Base-by-base conservation (phyloP, 371 early-diverging fungal species). In the Mucor sp. region DNA sequence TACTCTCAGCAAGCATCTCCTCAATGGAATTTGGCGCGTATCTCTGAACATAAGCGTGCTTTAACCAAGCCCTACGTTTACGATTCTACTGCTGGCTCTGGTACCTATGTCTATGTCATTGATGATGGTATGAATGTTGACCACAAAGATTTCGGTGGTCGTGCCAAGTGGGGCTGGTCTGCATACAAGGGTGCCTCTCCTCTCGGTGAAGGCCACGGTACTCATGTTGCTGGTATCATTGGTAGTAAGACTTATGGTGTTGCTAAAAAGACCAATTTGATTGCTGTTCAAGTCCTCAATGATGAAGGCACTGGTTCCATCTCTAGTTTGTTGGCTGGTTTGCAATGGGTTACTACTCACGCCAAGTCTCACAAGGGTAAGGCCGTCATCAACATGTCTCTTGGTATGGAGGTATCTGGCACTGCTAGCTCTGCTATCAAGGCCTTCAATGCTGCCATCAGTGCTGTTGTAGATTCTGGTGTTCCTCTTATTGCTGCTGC, bases 101-200 rank as follows among this genome's bases (percentile, higher is more conserved):
- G 76, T 43, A 81, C 84, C 15, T 81, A 77, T n/a, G 85, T 83
- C 47, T 90, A 88, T 70, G 85, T 93, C 6, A 66, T 93, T 35
- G 93, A 93, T 70, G 90, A 92, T 8, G 93, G 93, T 48, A 80
- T 93, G 39, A 76, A 87, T 70, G 75, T 85, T 27, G 73, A 85
- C 6, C 97, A 97, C 74, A 84, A 75, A 15, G 97, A 97, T 68
- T 94, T 97, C 75, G 90, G 89, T 67, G 96, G 95, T 56, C 87
- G 96, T 12, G 91, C 90, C 25, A 66, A 56, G 25, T 81, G 74
- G 74, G 90, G 87, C 7, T 85, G 78, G 58, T 83, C 78, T 60
- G 91, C 90, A 28, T 86, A 90, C 63, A 83, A 89, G 17, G 72
- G 86, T 17, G 57, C 47, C 30, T 66, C 67, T 39, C 41, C 28